Conservation (phyloP, 306 rosid species). For the Hippophae gyantsensis region DNA sequence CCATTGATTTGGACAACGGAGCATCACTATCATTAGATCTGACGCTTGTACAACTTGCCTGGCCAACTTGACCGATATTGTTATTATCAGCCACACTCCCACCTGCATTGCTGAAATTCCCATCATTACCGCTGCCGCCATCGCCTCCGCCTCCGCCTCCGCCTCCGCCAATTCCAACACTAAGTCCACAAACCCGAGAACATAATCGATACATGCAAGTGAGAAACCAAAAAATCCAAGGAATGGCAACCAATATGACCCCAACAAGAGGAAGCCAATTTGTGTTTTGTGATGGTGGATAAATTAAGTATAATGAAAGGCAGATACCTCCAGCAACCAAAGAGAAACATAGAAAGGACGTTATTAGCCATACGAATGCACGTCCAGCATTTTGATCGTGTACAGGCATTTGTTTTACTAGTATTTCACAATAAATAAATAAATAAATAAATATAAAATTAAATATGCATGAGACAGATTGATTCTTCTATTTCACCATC, state of each 20-base stretch:
- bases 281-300: slow-evolving; percentile 31
- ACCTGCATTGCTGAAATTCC: not conserved
- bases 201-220: slow-evolving; percentile 54
- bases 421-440: slow-evolving; percentile 7
- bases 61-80: too few species aligned
- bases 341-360: slow-evolving; percentile 33
- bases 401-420: slow-evolving; percentile 32
- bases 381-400: slow-evolving; percentile 38
- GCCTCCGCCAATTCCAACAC: not conserved
- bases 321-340: slow-evolving; percentile 50
- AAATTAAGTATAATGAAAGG: slow-evolving; percentile 38
- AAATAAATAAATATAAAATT: not conserved
- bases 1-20: slow-evolving; percentile 51
- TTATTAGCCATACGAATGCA: slow-evolving; percentile 46
- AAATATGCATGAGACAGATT: not conserved
- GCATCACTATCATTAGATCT: slow-evolving; percentile 59
- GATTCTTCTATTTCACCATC: too few species aligned
- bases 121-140: not conserved
- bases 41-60: slow-evolving; percentile 15
- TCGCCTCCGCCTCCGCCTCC: not conserved
- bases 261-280: slow-evolving; percentile 56
- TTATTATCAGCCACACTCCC: slow-evolving; percentile 1
- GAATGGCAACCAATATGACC: slow-evolving; percentile 52
- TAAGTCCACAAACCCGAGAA: slow-evolving; percentile 36
- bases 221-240: slow-evolving; percentile 77